Percentiles rank a stretch among this genome's conserved stretches.
Evolutionary conservation across 1,284 basidiomycete genomes (phyloP).

Genomic region (Erythrobasidium hasegawianum): DNA sequence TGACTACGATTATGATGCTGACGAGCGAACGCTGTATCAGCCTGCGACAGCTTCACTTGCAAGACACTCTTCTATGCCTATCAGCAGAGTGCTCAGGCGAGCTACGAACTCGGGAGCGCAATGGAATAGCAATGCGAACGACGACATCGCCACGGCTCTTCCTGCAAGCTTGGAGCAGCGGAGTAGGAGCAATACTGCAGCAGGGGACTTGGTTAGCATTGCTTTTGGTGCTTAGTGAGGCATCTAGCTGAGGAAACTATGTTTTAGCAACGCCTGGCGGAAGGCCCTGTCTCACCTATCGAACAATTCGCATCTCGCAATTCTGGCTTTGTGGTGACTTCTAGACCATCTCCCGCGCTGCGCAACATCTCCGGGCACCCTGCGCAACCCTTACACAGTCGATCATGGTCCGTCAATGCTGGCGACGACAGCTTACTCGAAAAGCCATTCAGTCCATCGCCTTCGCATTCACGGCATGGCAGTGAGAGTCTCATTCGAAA

Average conservation of each 20-base stretch:
- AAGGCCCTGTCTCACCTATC: not conserved
- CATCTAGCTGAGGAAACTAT: too few relatives aligned
- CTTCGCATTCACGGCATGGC: conserved; percentile 14
- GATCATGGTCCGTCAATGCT: not conserved
- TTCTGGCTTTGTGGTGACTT: conserved; percentile 32
- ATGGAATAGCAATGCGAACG: conserved; percentile 10
- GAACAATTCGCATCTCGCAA: conserved; percentile 3
- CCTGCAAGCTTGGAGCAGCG: too few relatives aligned
- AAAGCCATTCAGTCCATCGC: not conserved
- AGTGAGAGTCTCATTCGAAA: not conserved
- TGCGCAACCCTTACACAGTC: not conserved
- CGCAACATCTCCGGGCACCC: not conserved
- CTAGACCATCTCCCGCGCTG: conserved; percentile 2
- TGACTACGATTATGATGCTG: conserved; percentile 1
- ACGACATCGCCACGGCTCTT: not conserved
- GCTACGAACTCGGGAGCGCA: conserved; percentile 17
- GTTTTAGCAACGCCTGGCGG: too few relatives aligned
- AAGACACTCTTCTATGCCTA: conserved; percentile 29
- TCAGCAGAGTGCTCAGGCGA: conserved; percentile 19
- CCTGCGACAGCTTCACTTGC: conserved; percentile 4
- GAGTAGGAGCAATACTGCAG: too few relatives aligned
- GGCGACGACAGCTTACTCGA: not conserved
- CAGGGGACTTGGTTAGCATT: not conserved
- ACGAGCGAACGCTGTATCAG: conserved; percentile 7
- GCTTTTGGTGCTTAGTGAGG: not conserved